A percentile compares a stretch with the other conserved stretches of the same genome.
Conservation (phyloP, 768 basidiomycete species). For the Favolaschia claudopus region DNA sequence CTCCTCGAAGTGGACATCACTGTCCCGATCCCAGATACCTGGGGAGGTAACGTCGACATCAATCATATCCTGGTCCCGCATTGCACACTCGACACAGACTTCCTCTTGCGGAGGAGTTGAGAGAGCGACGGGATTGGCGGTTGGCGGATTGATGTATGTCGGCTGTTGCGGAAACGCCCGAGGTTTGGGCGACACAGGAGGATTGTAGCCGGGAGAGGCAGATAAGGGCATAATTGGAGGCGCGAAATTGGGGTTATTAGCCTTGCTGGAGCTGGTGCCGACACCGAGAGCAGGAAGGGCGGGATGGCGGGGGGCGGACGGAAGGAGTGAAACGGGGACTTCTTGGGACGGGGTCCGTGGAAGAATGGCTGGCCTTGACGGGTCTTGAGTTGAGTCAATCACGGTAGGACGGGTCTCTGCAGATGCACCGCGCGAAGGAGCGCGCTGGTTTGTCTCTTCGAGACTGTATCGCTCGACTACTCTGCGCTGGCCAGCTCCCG, state of each 20-base stretch:
- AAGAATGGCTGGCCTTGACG: constrained; percentile 34
- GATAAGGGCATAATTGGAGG: constrained; percentile 65
- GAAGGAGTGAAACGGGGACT: constrained; percentile 42
- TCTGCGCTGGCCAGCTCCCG: constrained; percentile 48
- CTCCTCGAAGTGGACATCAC: constrained; percentile 84
- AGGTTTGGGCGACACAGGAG: constrained; percentile 71
- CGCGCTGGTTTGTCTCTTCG: constrained; percentile 50
- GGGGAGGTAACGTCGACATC: constrained; percentile 89
- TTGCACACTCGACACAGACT: constrained; percentile 95
- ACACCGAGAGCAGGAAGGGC: constrained; percentile 46
- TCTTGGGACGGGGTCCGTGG: constrained; percentile 30
- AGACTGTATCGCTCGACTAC: constrained; percentile 61
- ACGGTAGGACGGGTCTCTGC: constrained; percentile 42
- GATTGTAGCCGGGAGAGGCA: constrained; percentile 64
- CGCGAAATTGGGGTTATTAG: constrained; percentile 38
- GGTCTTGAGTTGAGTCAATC: constrained; percentile 32
- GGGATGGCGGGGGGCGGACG: constrained; percentile 55
- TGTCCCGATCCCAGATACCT: constrained; percentile 91
- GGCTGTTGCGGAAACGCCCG: constrained; percentile 62
- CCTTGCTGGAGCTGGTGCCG: constrained; percentile 36
- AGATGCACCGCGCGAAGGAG: constrained; percentile 44
- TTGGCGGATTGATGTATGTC: constrained; percentile 42
- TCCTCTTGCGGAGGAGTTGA: constrained; percentile 73
- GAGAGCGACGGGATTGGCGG: constrained; percentile 52
- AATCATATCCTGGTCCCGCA: constrained; percentile 98